Evolutionary conservation across 2,329 filamentous ascomycete species (phyloP), one percentile per base, ranked within the genome.

Genomic region (Trichophyton benhamiae): DNA sequence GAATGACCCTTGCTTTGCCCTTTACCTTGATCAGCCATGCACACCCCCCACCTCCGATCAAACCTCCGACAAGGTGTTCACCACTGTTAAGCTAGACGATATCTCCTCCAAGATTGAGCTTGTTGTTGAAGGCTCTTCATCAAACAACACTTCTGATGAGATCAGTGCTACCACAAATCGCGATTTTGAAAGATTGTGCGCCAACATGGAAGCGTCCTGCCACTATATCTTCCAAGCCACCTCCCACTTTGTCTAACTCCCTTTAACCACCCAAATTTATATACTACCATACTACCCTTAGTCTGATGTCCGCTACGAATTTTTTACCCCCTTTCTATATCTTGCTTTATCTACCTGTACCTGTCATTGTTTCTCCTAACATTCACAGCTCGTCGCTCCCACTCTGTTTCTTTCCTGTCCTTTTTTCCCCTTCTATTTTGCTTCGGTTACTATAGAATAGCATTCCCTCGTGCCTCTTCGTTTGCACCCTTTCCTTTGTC

Each of bases 31-130:
- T 68, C 74, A 76, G 9, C 79, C 79, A 68, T 72, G 48, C 63
- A 73, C 55, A 22, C 30, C 11, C 3, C 30, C 75, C 4, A 30
- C 63, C 71, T 62, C 67, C 33, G 68, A 72, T 30, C 66, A 72
- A 11, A 41, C 63, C 71, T 62, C 67, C 30, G 68, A 72, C 33
- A 66, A 72, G 9, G 65, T 74, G 11, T 76, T 78, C 61, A 80
- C 80, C 55, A 81, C 80, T 42, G 75, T 88, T 63, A 77, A 81
- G 63, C 71, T 81, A 1, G 85, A 87, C 67, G 91, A 91, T 78
- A 75, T 79, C 82, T 57, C 83, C 82, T 38, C 58, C 2, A 17
- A 61, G 17, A 36, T 53, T n/a, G 20, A 59, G 20, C 57, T 59
- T 20, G 36, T 42, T n/a, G 15, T 59, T 5, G 27, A 17, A 48